Percentiles rank a stretch among this genome's conserved stretches.
phyloP scores from a whole-genome alignment of 148 eudicot genomes.

The Camellia japonica region DNA sequence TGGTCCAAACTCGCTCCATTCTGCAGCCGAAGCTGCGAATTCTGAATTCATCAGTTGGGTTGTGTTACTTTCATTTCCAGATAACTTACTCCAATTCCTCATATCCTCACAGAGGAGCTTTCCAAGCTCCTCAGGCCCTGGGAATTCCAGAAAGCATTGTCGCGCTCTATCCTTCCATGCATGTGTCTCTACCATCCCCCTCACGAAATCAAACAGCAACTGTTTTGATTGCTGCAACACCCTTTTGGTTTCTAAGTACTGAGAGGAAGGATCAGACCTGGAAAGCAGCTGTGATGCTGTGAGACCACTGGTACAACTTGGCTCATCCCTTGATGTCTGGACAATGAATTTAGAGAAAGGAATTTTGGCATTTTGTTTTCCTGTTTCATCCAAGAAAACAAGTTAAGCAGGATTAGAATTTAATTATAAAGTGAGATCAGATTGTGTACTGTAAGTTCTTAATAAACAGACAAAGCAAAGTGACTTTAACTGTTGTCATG shows the following conservation, averaged over 20 bases:
- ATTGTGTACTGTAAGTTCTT: background rate
- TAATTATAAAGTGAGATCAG: background rate
- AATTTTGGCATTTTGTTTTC: slow-evolving; percentile 2
- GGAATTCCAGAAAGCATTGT: slow-evolving; percentile 18
- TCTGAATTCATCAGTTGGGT: slow-evolving; percentile 29
- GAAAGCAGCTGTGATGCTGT: background rate
- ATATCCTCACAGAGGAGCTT: slow-evolving; percentile 40
- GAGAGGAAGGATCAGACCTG: slow-evolving; percentile 18
- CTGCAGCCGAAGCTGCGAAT: slow-evolving; percentile 15
- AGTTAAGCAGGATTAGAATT: background rate
- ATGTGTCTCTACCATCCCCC: slow-evolving; percentile 45
- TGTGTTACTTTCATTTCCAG: slow-evolving; percentile 30
- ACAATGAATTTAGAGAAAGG: slow-evolving; percentile 3
- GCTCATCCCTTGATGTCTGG: background rate
- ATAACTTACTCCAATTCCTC: slow-evolving; percentile 41
- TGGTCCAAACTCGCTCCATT: slow-evolving; percentile 31
- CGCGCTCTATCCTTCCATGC: slow-evolving; percentile 14
- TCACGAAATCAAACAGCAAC: slow-evolving; percentile 59
- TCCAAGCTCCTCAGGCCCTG: slow-evolving; percentile 51
- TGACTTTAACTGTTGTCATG: slow-evolving; percentile 13
- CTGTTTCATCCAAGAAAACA: slow-evolving; percentile 9
- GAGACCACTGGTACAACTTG: background rate
- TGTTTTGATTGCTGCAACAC: slow-evolving; percentile 44
- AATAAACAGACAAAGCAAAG: background rate
- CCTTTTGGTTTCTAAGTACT: slow-evolving; percentile 34